Evolutionary conservation across 225 moss, liverwort and hornwort species (phyloP).

Genomic region (Straminergon stramineum): DNA sequence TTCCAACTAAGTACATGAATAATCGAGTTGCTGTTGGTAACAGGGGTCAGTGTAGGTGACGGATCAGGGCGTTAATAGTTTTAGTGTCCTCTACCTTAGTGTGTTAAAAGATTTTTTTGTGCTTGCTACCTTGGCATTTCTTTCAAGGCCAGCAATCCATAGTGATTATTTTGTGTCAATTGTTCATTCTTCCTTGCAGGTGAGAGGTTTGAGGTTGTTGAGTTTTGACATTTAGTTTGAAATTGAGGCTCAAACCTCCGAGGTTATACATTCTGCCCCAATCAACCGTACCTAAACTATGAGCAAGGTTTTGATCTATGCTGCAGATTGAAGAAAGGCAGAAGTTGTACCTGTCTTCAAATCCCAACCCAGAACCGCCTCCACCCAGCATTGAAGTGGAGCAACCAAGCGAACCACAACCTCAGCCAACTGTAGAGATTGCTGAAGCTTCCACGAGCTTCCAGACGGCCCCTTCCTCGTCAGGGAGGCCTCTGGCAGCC

Average conservation of each 20-base stretch:
- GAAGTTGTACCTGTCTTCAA: slow-evolving; percentile 43
- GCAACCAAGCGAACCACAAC: slow-evolving; percentile 6
- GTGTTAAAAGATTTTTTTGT: background rate
- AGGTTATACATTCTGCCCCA: background rate
- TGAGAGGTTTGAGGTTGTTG: background rate
- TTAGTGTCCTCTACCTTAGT: background rate
- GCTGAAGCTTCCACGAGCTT: slow-evolving; percentile 15
- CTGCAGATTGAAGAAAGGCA: slow-evolving; percentile 77
- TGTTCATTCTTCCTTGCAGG: background rate
- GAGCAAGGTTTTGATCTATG: slow-evolving; percentile 11
- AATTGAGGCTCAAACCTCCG: background rate
- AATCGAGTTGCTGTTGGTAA: background rate
- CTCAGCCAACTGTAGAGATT: background rate
- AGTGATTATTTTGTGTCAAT: background rate
- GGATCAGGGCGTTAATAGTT: background rate
- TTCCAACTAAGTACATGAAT: background rate
- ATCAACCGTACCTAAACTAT: background rate
- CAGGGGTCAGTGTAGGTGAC: background rate
- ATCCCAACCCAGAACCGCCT: slow-evolving; percentile 13
- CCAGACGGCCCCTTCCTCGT: slow-evolving; percentile 9
- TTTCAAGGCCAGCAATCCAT: background rate
- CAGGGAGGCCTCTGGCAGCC: slow-evolving; percentile 40
- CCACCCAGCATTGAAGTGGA: slow-evolving; percentile 1
- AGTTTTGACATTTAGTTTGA: background rate
- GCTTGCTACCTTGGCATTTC: background rate